Evolutionary conservation across 139 green algal genomes (phyloP).

Genomic region (Diplosphaera chodatii): DNA sequence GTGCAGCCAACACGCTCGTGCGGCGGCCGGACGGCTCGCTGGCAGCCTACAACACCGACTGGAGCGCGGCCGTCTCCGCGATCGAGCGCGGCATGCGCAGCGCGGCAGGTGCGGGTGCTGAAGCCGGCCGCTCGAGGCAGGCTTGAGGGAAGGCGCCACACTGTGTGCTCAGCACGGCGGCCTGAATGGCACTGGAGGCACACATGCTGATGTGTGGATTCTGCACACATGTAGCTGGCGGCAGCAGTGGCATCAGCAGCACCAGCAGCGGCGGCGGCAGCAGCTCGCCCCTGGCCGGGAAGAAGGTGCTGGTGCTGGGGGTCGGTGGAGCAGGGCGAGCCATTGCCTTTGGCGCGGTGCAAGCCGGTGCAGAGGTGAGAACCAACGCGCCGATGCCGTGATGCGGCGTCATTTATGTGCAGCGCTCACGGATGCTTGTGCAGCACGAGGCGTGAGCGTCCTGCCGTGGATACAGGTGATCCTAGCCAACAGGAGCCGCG

Average conservation of each 20-base stretch:
- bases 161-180: too few relatives aligned
- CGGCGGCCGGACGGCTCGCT: slow-evolving; percentile 55
- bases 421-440: too few relatives aligned
- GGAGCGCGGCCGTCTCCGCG: slow-evolving; percentile 76
- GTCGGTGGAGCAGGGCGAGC: slow-evolving; percentile 87
- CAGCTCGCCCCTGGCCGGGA: slow-evolving; percentile 48
- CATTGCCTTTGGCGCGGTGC: slow-evolving; percentile 84
- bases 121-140: too few relatives aligned
- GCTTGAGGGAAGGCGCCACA: too few relatives aligned
- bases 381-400: too few relatives aligned
- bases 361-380: slow-evolving; percentile 29
- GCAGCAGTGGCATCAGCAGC: too few relatives aligned
- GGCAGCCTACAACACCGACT: slow-evolving; percentile 94
- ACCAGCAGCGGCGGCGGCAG: too few relatives aligned
- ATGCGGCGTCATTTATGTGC: too few relatives aligned
- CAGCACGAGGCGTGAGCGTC: too few relatives aligned
- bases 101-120: background rate
- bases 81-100: slow-evolving; percentile 62
- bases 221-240: too few relatives aligned
- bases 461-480: slow-evolving; percentile 5
- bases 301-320: slow-evolving; percentile 85
- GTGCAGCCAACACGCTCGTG: slow-evolving; percentile 94
- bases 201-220: too few relatives aligned
- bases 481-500: slow-evolving; percentile 29
- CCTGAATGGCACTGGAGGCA: too few relatives aligned